phyloP scores from a whole-genome alignment of 768 basidiomycete genomes.

The Cantharellus anzutake region DNA sequence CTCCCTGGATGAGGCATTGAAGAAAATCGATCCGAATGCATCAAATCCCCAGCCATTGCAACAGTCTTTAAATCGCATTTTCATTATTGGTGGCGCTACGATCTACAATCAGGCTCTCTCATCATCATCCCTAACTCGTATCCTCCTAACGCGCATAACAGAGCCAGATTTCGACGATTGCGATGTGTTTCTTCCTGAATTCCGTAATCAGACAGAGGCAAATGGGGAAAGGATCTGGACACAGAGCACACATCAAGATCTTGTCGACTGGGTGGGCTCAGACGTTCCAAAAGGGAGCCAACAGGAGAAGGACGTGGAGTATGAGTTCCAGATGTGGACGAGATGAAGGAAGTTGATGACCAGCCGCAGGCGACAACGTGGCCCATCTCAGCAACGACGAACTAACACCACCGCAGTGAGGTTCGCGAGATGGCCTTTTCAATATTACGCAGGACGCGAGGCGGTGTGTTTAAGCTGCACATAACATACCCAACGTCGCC shows the following conservation, averaged over 20 bases:
- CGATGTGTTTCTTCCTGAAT: constrained; percentile 74
- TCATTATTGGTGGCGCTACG: constrained; percentile 85
- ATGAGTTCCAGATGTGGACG: constrained; percentile 95
- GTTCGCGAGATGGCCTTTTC: constrained; percentile 3
- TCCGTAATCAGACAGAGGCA: constrained; percentile 18
- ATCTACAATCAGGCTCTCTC: constrained; percentile 50
- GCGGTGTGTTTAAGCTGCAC: constrained; percentile 57
- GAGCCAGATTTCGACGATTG: constrained; percentile 61
- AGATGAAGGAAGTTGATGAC: constrained; percentile 15
- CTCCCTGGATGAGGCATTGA: neutral
- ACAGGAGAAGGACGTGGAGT: constrained; percentile 65
- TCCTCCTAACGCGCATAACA: constrained; percentile 73
- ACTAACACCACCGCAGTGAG: neutral
- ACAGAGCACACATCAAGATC: constrained; percentile 36
- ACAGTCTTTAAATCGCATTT: constrained; percentile 28
- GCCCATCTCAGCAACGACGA: no score
- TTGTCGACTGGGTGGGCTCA: constrained; percentile 64
- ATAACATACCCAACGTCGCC: constrained; percentile 91
- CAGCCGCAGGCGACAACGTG: neutral
- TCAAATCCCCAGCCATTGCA: neutral
- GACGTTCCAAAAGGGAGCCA: constrained; percentile 57
- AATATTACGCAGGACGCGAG: constrained; percentile 8
- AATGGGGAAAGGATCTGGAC: neutral
- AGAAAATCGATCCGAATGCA: neutral
- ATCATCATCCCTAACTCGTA: constrained; percentile 37